A percentile compares a stretch with the other conserved stretches of the same genome.
Conservation (phyloP, 345 rosid species). For the Murraya koenigii region DNA sequence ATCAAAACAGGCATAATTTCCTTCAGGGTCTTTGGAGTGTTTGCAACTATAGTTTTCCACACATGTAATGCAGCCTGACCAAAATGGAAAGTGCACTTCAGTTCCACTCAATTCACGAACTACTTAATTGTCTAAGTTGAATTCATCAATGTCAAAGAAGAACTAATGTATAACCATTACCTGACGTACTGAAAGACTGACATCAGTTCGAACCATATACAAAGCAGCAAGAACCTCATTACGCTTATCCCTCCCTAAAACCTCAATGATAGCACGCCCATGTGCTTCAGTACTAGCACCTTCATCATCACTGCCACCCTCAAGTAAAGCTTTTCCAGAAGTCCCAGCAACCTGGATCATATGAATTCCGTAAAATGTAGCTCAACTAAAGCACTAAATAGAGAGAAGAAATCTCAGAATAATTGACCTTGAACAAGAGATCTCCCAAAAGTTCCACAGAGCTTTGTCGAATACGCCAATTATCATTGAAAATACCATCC, state of each 20-base stretch:
- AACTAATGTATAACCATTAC: conserved; percentile 39
- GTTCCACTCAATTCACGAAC: neutral
- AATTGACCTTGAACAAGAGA: conserved; percentile 81
- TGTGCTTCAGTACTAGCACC: conserved; percentile 99
- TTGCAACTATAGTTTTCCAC: conserved; percentile 98
- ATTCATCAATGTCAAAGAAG: neutral
- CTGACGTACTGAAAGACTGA: conserved; percentile 95
- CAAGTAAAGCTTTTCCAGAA: conserved; percentile 95
- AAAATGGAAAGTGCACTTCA: neutral
- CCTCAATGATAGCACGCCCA: conserved; percentile 97
- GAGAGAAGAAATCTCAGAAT: neutral
- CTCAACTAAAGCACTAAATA: neutral
- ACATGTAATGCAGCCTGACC: conserved; percentile 94
- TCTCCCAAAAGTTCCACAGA: conserved; percentile 97
- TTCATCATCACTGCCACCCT: conserved; percentile 99
- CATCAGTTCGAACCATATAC: conserved; percentile 97
- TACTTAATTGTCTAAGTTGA: neutral
- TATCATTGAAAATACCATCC: conserved; percentile 96
- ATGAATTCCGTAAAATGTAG: neutral
- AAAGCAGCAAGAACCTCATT: conserved; percentile 96
- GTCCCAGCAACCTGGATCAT: conserved; percentile 92
- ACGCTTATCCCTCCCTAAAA: conserved; percentile 92
- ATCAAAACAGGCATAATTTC: conserved; percentile 98
- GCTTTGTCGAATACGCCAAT: conserved; percentile 99
- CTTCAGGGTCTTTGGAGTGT: conserved; percentile 94